These are phyloP conservation scores for Acanthamoeba rhysodes DNA, from an alignment of 208 protist genomes.

Conservation along the genomic window DNA sequence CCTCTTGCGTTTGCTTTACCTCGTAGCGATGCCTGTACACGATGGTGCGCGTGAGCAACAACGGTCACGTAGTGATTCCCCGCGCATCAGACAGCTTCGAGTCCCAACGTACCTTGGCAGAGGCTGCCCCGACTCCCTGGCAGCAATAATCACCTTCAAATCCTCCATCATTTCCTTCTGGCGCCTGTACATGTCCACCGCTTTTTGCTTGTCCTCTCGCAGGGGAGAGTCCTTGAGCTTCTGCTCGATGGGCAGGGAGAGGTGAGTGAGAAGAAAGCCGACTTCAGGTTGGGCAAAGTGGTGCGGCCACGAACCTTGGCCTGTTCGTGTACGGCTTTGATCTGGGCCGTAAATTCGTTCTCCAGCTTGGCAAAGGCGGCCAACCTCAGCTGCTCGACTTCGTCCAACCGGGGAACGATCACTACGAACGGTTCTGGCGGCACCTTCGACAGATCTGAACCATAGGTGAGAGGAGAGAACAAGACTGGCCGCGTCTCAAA, in stretches of 20 bases:
- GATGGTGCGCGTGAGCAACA: background rate
- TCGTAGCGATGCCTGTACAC: background rate
- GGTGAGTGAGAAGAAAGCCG: background rate
- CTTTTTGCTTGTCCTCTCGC: constrained; percentile 40
- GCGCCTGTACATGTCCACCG: constrained; percentile 26
- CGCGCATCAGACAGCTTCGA: background rate
- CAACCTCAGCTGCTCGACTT: constrained; percentile 15
- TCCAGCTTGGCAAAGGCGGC: background rate
- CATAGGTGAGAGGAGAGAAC: background rate
- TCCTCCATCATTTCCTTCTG: constrained; percentile 63
- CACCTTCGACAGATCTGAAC: constrained; percentile 1
- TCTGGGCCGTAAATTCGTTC: background rate
- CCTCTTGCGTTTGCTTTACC: background rate
- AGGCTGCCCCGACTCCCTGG: background rate
- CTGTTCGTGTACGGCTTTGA: background rate
- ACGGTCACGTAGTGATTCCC: too few species aligned
- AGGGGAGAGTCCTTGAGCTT: constrained; percentile 56
- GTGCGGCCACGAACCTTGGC: background rate
- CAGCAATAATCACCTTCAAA: background rate
- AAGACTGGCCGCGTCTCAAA: background rate
- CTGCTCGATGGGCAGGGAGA: background rate
- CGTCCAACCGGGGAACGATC: background rate
- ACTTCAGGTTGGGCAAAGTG: background rate
- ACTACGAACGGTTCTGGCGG: constrained; percentile 1
- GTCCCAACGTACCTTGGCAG: background rate